Conservation (phyloP, 2,329 filamentous ascomycete genomes). For the Fusarium falciforme region DNA sequence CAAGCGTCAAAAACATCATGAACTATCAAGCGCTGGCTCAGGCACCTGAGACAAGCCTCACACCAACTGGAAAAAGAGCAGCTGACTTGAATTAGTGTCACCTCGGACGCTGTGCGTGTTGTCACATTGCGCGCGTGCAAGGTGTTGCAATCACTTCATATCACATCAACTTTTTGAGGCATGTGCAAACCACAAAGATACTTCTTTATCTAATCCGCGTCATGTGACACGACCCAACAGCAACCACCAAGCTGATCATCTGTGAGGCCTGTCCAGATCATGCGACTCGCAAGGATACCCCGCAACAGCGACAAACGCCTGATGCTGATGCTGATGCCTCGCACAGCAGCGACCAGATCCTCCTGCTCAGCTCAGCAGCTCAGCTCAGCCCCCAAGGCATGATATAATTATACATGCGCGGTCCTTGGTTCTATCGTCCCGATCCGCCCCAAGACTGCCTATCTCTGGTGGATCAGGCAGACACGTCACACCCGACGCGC, state of each 20-base stretch:
- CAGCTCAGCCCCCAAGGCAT: background rate
- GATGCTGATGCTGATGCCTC: background rate
- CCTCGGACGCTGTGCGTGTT: background rate
- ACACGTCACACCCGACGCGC: slow-evolving; percentile 38
- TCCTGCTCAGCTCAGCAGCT: background rate
- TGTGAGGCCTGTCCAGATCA: slow-evolving; percentile 10
- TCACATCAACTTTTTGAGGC: background rate
- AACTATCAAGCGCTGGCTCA: background rate
- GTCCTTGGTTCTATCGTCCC: slow-evolving; percentile 11
- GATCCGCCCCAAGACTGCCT: slow-evolving; percentile 20
- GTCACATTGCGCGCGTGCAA: background rate
- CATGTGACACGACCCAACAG: slow-evolving; percentile 26
- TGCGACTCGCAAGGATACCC: slow-evolving; percentile 10
- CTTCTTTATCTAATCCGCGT: background rate
- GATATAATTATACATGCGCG: slow-evolving; percentile 25
- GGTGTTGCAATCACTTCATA: background rate
- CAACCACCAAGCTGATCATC: slow-evolving; percentile 7
- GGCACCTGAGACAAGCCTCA: background rate
- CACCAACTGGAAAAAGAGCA: background rate
- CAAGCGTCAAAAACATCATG: background rate
- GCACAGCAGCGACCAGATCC: background rate
- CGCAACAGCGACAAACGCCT: background rate
- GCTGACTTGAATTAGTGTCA: background rate
- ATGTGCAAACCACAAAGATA: background rate
- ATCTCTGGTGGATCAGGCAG: slow-evolving; percentile 37